A percentile compares a stretch with the other conserved stretches of the same genome.
Evolutionary conservation across 73 alveolate genomes (phyloP).

Genomic region (Tetrahymena malaccensis): DNA sequence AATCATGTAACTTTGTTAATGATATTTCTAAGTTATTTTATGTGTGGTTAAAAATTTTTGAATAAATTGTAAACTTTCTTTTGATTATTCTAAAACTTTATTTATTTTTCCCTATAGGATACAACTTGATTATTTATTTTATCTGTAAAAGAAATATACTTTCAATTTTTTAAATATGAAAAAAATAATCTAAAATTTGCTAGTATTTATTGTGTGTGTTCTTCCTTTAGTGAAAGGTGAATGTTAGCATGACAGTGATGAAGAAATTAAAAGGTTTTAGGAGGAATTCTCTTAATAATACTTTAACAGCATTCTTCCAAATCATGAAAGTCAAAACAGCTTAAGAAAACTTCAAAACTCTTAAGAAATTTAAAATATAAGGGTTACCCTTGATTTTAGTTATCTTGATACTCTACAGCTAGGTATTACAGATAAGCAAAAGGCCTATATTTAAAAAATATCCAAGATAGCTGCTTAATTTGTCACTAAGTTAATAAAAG

Average conservation of each 20-base stretch:
- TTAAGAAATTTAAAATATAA: not conserved
- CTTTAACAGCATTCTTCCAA: not conserved
- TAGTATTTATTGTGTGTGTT: not conserved
- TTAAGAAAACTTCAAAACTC: not conserved
- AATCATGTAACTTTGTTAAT: no score
- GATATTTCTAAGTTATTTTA: not conserved
- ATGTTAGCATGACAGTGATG: not conserved
- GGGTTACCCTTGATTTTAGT: not conserved
- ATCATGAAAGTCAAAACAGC: not conserved
- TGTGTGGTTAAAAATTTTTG: not conserved
- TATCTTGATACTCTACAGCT: not conserved
- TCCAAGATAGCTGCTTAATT: not conserved
- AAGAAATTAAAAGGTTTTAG: not conserved
- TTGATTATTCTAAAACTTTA: not conserved
- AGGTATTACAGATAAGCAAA: not conserved
- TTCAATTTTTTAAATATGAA: no score
- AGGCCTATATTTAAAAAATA: not conserved
- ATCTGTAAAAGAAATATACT: not conserved
- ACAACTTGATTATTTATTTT: no score
- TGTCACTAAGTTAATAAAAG: not conserved
- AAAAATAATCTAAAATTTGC: no score
- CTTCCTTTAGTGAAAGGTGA: not conserved
- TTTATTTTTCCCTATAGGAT: no score
- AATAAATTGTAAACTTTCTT: not conserved
- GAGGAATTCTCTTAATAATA: not conserved